Base-by-base conservation (phyloP, 1,284 basidiomycete genomes). In the Microbotryum intermedium region DNA sequence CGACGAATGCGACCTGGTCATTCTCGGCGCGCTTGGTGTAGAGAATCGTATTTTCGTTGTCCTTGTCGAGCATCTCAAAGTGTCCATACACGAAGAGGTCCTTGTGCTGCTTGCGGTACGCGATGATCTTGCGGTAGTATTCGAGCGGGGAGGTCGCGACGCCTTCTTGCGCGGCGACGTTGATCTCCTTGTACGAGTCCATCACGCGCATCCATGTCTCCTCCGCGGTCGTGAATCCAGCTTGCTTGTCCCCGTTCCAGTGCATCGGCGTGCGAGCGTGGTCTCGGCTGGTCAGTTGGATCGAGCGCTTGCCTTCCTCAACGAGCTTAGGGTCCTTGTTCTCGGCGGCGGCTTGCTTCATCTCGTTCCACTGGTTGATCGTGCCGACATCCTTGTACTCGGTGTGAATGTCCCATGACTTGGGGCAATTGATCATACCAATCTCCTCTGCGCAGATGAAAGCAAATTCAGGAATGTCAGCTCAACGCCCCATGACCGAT, bases 131-230 rank as follows among this genome's bases (percentile, higher is more conserved):
- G 68, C 82, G 81, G 79, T 81, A 88, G 69, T 86, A 88, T 3
- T 75, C 68, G 50, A 78, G 77, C 5, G 86, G 64, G 81, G 51
- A 57, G 16, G 75, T 60, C 1, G 74, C 64, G 55, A 85, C 79
- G 0, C 71, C 64, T 10, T 78, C 55, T 71, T 86, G 82, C 6
- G 72, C 73, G 2, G 73, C 77, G 9, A 79, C 84, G 70, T 88
- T 88, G 80, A 84, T 86, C 3, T 73, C 68, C 20, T 61, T 64
- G 69, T 83, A 85, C 68, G 87, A 84, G 48, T 86, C 84, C 68
- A 86, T 84, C 10, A 85, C 81, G 16, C 83, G 77, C 85, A 88
- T 88, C 87, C 86, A 89, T 0, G 86, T 84, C 16, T 74, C 68
- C 28, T 61, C 66, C n/a, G 80, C 81, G 0, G 78, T 77, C 4